Conservation (phyloP, 805 yeast species). For the Lachancea cidri region DNA sequence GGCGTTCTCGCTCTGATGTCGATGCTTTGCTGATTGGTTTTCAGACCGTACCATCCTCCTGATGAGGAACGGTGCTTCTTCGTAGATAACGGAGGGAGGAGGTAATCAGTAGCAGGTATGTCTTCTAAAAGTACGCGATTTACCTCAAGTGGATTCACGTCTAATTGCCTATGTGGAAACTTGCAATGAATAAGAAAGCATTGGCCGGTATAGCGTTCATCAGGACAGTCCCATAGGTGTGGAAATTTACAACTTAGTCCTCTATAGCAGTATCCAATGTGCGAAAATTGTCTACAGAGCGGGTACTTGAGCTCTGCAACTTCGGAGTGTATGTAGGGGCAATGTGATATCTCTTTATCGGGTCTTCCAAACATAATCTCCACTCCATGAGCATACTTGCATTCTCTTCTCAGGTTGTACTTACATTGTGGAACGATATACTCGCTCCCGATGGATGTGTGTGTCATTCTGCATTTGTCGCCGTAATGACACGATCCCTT, state of each 20-base stretch:
- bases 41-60: constrained; percentile 9
- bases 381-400: constrained; percentile 5
- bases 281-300: constrained; percentile 11
- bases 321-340: constrained; percentile 8
- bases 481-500: constrained; percentile 9
- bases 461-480: constrained; percentile 8
- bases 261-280: constrained; percentile 11
- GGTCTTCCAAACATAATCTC: not conserved
- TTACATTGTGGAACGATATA: constrained; percentile 8
- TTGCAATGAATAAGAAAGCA: constrained; percentile 8
- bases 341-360: not conserved
- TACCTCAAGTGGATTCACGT: not conserved
- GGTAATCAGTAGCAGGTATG: constrained; percentile 3
- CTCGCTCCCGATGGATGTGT: constrained; percentile 3
- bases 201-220: not conserved
- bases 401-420: not conserved
- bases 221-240: constrained; percentile 12
- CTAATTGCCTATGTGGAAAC: constrained; percentile 2
- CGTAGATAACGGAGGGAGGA: constrained; percentile 6
- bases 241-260: constrained; percentile 11
- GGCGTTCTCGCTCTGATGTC: not conserved
- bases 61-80: not conserved
- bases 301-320: constrained; percentile 4
- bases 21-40: constrained; percentile 3
- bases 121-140: not conserved